Conservation (phyloP, 345 rosid species). For the Dipteronia sinensis region DNA sequence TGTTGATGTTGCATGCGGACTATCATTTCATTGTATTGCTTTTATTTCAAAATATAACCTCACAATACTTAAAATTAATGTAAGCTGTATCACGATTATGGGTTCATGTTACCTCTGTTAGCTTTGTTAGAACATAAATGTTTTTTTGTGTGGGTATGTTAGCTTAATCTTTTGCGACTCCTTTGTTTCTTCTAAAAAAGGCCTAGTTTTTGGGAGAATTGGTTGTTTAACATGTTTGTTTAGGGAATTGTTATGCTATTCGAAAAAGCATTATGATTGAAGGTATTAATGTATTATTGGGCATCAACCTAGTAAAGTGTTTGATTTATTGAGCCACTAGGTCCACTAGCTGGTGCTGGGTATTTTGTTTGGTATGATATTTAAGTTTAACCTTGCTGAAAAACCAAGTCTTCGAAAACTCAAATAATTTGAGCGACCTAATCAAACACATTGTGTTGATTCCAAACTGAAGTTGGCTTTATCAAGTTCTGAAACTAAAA, state of each 20-base stretch:
- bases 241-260: background rate
- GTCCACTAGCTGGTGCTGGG: background rate
- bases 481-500: background rate
- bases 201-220: background rate
- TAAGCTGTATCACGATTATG: background rate
- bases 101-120: background rate
- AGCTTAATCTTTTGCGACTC: background rate
- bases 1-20: constrained; percentile 5
- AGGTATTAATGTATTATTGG: background rate
- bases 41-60: background rate
- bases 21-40: background rate
- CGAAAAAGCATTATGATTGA: background rate
- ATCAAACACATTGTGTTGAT: background rate
- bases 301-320: background rate
- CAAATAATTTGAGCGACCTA: background rate
- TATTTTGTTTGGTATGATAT: background rate
- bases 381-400: too few species aligned
- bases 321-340: background rate
- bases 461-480: background rate
- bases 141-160: background rate
- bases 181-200: too few species aligned
- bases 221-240: background rate
- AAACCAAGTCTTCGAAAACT: background rate
- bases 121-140: background rate
- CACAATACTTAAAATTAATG: background rate